A percentile compares a stretch with the other conserved stretches of the same genome.
Conservation (phyloP, 2,329 filamentous ascomycete species). For the Pyricularia grisea region DNA sequence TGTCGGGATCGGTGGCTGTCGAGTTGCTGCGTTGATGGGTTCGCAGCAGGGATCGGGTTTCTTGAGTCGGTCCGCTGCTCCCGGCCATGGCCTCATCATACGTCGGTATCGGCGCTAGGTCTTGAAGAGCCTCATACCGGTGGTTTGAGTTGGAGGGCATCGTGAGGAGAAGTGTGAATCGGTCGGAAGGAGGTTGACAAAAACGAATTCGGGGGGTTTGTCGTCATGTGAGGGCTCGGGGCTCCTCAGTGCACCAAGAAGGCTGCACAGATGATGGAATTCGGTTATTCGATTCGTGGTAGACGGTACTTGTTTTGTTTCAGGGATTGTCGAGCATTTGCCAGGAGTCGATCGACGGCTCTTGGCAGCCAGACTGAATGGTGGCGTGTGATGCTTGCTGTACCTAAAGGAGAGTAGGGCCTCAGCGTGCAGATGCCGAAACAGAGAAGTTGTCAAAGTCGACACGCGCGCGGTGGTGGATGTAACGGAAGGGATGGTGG, state of each 20-base stretch:
- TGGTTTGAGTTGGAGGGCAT: conserved; percentile 43
- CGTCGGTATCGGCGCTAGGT: conserved; percentile 65
- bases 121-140: conserved; percentile 38
- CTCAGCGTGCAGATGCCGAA: not conserved
- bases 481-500: not conserved
- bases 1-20: conserved; percentile 17
- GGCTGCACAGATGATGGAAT: not conserved
- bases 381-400: not conserved
- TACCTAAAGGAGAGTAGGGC: not conserved
- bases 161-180: conserved; percentile 1
- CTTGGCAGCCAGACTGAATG: not conserved
- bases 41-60: conserved; percentile 66
- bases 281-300: not conserved
- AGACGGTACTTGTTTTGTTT: not conserved
- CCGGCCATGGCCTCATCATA: conserved; percentile 73
- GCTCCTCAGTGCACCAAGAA: not conserved
- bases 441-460: not conserved
- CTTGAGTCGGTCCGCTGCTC: conserved; percentile 36
- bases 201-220: not conserved
- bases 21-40: conserved; percentile 32
- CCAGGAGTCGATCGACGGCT: not conserved
- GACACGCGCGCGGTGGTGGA: not conserved
- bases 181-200: not conserved
- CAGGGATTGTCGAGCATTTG: not conserved
- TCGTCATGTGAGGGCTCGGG: not conserved